phyloP scores from a whole-genome alignment of 108 stramenopile genomes.

The Aurantiochytrium sp. region DNA sequence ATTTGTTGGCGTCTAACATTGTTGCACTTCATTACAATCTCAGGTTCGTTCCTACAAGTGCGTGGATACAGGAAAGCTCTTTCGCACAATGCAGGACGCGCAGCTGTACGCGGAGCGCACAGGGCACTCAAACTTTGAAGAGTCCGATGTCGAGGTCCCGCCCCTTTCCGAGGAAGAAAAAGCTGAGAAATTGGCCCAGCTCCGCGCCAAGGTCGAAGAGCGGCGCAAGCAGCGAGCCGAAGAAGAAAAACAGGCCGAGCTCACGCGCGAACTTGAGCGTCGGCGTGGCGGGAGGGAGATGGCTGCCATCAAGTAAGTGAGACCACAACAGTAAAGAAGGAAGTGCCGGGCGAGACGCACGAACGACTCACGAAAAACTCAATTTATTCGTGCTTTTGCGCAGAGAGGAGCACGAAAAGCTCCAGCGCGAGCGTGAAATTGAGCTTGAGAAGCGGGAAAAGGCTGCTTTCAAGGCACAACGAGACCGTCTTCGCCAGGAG shows the following conservation, averaged over 20 bases:
- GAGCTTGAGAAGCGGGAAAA: constrained; percentile 31
- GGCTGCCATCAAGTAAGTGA: background rate
- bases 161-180: constrained; percentile 46
- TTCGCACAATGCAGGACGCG: constrained; percentile 28
- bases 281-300: constrained; percentile 19
- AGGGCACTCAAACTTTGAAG: constrained; percentile 28
- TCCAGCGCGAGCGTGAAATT: constrained; percentile 31
- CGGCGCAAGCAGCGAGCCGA: constrained; percentile 37
- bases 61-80: constrained; percentile 20
- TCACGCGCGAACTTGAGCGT: constrained; percentile 30
- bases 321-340: background rate
- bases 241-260: constrained; percentile 38
- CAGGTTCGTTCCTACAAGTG: constrained; percentile 28
- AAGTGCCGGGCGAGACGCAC: too few relatives aligned
- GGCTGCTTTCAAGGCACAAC: constrained; percentile 23
- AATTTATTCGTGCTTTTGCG: background rate
- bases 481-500: constrained; percentile 42
- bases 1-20: too few relatives aligned
- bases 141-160: constrained; percentile 30
- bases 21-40: background rate
- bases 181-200: constrained; percentile 24
- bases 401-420: constrained; percentile 41
- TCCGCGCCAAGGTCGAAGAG: constrained; percentile 29
- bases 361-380: too few relatives aligned
- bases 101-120: constrained; percentile 35